These are phyloP conservation scores for Pseudomassariella vexata DNA, from an alignment of 2,329 filamentous ascomycete species.

Conservation along the genomic window DNA sequence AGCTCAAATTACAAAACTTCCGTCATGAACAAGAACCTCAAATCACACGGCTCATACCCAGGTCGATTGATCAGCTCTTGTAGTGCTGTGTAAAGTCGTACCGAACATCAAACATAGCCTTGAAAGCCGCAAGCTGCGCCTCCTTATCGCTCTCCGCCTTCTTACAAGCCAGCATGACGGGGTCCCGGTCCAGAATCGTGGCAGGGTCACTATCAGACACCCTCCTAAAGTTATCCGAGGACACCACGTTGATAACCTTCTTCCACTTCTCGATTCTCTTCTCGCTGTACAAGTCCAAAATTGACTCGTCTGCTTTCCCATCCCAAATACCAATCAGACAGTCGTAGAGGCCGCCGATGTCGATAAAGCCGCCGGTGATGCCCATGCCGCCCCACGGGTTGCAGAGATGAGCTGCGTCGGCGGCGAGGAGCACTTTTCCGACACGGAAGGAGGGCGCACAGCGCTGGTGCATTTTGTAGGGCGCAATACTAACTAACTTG, in stretches of 20 bases:
- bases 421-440: constrained; percentile 50
- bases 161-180: constrained; percentile 32
- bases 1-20: too few relatives aligned
- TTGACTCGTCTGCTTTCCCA: constrained; percentile 34
- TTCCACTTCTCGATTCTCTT: constrained; percentile 39
- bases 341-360: constrained; percentile 55
- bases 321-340: constrained; percentile 45
- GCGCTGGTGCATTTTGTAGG: constrained; percentile 57
- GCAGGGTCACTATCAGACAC: constrained; percentile 34
- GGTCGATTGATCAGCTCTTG: too few relatives aligned
- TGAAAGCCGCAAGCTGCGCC: constrained; percentile 26
- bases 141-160: constrained; percentile 27
- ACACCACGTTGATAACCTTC: constrained; percentile 36
- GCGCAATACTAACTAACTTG: constrained; percentile 49
- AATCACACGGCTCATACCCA: too few relatives aligned
- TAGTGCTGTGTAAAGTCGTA: constrained; percentile 42
- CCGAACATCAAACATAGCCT: constrained; percentile 28
- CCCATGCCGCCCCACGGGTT: constrained; percentile 55
- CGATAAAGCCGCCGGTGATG: constrained; percentile 59
- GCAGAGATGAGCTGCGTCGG: constrained; percentile 55
- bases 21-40: too few relatives aligned
- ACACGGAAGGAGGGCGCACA: constrained; percentile 52
- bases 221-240: constrained; percentile 36
- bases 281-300: constrained; percentile 39
- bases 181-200: constrained; percentile 31